These are phyloP conservation scores for Didymella segeticola DNA, from an alignment of 2,329 filamentous ascomycete genomes.

Conservation along the genomic window DNA sequence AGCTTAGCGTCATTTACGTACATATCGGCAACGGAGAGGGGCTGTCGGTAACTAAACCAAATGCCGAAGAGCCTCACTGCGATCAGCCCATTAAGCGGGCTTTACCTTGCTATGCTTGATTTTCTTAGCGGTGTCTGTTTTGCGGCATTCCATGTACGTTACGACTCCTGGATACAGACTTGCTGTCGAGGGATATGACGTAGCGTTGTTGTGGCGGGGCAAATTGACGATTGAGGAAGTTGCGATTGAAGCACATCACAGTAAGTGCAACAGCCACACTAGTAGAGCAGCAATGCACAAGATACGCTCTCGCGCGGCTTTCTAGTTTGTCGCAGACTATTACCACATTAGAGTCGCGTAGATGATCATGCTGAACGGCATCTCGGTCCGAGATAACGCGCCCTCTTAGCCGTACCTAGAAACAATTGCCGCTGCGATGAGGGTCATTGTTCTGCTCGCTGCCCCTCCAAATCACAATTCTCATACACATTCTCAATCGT, in stretches of 20 bases:
- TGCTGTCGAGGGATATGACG: not conserved
- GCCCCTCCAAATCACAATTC: not conserved
- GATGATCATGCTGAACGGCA: not conserved
- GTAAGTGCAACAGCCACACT: not conserved
- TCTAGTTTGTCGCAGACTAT: not conserved
- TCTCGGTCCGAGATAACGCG: slow-evolving; percentile 31
- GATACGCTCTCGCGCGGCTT: too few species aligned
- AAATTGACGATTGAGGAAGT: not conserved
- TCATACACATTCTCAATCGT: not conserved
- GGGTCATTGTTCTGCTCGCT: not conserved
- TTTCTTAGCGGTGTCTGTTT: not conserved
- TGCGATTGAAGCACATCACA: not conserved
- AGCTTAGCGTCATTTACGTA: slow-evolving; percentile 5
- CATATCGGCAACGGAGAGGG: slow-evolving; percentile 7
- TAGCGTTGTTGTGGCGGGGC: slow-evolving; percentile 2
- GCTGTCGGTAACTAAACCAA: slow-evolving; percentile 6
- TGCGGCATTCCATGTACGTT: not conserved
- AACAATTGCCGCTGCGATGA: slow-evolving; percentile 27
- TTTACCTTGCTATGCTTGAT: not conserved
- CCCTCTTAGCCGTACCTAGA: slow-evolving; percentile 9
- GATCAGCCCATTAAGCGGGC: not conserved
- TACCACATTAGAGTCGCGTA: not conserved
- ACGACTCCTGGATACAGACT: not conserved
- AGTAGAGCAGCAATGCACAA: not conserved
- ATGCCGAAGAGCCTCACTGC: slow-evolving; percentile 4